A percentile compares a stretch with the other conserved stretches of the same genome.
Conservation (phyloP, 2,329 filamentous ascomycete species). For the Alternaria infectoria region DNA sequence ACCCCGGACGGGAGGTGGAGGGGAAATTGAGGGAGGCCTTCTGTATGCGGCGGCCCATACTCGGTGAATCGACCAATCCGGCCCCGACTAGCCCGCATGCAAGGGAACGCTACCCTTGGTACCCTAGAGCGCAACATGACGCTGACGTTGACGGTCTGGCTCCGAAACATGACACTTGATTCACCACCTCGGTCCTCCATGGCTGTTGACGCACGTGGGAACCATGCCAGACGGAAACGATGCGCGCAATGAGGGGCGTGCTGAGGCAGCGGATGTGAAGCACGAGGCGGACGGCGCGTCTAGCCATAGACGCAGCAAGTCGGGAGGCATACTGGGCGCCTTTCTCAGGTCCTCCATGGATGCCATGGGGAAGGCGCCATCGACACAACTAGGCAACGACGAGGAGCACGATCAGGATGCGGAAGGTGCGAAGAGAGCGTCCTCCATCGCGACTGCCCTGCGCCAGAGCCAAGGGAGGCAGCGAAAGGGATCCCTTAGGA, state of each 20-base stretch:
- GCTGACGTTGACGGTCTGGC: conserved; percentile 15
- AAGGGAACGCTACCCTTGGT: conserved; percentile 14
- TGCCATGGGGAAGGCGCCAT: conserved; percentile 34
- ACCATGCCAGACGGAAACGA: conserved; percentile 33
- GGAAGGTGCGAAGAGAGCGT: conserved; percentile 30
- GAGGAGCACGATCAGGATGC: conserved; percentile 33
- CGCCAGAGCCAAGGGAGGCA: conserved; percentile 63
- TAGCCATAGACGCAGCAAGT: conserved; percentile 57
- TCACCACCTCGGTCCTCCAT: conserved; percentile 17
- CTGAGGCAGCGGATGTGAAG: neutral
- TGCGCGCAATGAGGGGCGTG: neutral
- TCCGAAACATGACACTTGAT: conserved; percentile 25
- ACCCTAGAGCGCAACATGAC: conserved; percentile 2
- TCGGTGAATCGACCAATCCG: conserved; percentile 24
- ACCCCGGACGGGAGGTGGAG: conserved; percentile 25
- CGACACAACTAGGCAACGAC: conserved; percentile 25
- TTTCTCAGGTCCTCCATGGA: conserved; percentile 22
- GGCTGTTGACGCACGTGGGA: conserved; percentile 13
- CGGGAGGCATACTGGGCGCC: conserved; percentile 70
- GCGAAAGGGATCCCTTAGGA: conserved; percentile 83
- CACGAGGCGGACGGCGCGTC: conserved; percentile 4
- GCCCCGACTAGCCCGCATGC: conserved; percentile 20
- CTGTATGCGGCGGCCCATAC: conserved; percentile 26
- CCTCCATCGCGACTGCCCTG: conserved; percentile 46
- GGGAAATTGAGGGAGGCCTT: conserved; percentile 30